Conservation (phyloP, 176 grass and related monocot species). For the Cenchrus purpureus region DNA sequence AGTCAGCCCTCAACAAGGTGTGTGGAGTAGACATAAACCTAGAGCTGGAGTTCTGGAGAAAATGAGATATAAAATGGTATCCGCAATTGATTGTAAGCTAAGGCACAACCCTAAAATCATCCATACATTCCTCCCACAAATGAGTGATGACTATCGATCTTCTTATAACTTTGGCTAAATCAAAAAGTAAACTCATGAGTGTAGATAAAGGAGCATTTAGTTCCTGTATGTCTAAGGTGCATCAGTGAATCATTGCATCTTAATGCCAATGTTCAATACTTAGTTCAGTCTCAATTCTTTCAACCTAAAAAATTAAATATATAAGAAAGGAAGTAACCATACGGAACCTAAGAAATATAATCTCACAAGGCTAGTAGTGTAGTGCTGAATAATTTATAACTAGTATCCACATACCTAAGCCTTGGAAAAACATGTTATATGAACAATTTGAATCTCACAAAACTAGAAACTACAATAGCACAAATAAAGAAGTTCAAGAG, state of each 20-base stretch:
- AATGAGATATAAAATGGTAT: background rate
- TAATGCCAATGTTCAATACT: background rate
- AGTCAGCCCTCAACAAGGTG: conserved; percentile 14
- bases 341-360: background rate
- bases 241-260: background rate
- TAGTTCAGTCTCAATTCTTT: background rate
- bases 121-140: background rate
- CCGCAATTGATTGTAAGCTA: background rate
- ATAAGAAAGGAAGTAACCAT: background rate
- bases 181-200: background rate
- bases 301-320: conserved; percentile 4
- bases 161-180: conserved; percentile 18
- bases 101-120: background rate
- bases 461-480: conserved; percentile 29
- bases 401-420: background rate
- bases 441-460: conserved; percentile 33
- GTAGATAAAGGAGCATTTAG: background rate
- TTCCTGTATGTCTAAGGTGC: background rate
- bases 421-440: conserved; percentile 24
- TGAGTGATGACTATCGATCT: background rate
- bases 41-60: background rate
- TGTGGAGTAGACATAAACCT: background rate
- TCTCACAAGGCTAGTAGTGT: conserved; percentile 9
- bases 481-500: conserved; percentile 27
- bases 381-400: conserved; percentile 35